phyloP scores from a whole-genome alignment of 2,329 filamentous ascomycete species.

The Gaeumannomyces sp. region DNA sequence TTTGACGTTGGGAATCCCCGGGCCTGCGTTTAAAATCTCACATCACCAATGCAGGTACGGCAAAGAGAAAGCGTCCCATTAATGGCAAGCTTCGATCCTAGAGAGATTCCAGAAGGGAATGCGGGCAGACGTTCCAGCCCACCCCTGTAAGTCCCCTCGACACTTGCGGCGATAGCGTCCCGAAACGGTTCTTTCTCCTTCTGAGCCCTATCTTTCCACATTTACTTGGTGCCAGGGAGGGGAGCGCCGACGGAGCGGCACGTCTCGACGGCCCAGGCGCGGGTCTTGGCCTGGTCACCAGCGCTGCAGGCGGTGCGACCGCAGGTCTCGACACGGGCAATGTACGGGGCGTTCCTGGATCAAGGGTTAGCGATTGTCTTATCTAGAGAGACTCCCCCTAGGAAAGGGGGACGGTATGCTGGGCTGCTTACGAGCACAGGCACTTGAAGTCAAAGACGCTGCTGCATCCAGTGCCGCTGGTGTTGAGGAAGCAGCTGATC shows the following conservation, averaged over 20 bases:
- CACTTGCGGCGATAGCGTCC: background rate
- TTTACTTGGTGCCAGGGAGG: background rate
- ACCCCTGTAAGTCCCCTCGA: background rate
- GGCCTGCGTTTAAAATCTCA: no score
- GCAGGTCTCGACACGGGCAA: background rate
- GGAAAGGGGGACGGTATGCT: background rate
- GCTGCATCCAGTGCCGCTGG: slow-evolving; percentile 2
- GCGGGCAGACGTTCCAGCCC: background rate
- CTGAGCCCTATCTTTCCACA: background rate
- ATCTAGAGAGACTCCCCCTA: background rate
- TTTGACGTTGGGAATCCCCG: no score
- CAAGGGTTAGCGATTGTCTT: background rate
- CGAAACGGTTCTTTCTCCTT: background rate
- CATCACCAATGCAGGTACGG: no score
- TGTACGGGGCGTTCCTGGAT: background rate
- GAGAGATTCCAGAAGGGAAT: background rate
- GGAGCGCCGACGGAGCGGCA: slow-evolving; percentile 8
- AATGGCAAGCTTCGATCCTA: background rate
- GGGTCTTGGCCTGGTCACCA: slow-evolving; percentile 6
- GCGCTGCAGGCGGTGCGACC: background rate
- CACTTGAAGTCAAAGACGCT: slow-evolving; percentile 9
- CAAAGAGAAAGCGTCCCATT: background rate
- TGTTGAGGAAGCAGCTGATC: slow-evolving; percentile 8
- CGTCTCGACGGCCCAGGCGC: slow-evolving; percentile 4
- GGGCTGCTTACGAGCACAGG: slow-evolving; percentile 4